Base-by-base conservation (phyloP, 768 basidiomycete genomes). In the Hygrophorus pudorinus region DNA sequence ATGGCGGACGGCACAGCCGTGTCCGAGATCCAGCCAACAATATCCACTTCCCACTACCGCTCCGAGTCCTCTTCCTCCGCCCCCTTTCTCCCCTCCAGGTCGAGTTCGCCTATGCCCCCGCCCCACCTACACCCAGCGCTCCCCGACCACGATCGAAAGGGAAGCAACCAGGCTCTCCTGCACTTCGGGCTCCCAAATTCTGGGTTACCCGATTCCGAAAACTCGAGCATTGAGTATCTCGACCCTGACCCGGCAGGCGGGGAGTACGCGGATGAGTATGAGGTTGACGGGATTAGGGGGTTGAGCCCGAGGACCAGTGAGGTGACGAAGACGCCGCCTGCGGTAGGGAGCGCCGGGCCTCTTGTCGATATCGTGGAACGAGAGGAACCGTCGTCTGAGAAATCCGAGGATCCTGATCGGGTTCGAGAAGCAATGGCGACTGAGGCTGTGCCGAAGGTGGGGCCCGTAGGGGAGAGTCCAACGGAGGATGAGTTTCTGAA, bases 401-500 rank as follows among this genome's bases (percentile, higher is more conserved):
- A 12, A 12, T 12, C 14, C 8, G 46, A 44, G 10, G 54, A 41
- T 9, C 51, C 7, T 3, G 7, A 24, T 3, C 4, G 7, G 24
- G 24, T 24, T 3, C 24, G 7, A 24, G 24, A 24, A 24, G 24
- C 7, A n/a, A n/a, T n/a, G 7, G 24, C 24, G 24, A 24, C 24
- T 24, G 24, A 24, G 24, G 24, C 24, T 24, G 3, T 7, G 7
- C 24, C 24, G 24, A 7, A 24, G 3, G 24, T 3, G 7, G 24
- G 7, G 7, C 24, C n/a, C n/a, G n/a, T n/a, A n/a, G n/a, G n/a
- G n/a, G n/a, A 24, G 24, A 3, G 40, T 20, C 30, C 17, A 9
- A 47, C 38, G 13, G 44, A 39, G 27, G 51, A 38, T 3, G 49
- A 49, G 2, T 59, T 64, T 38, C 61, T 72, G 32, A 55, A 54